phyloP scores from a whole-genome alignment of 2,329 filamentous ascomycete genomes.

The Clarireedia homoeocarpa region DNA sequence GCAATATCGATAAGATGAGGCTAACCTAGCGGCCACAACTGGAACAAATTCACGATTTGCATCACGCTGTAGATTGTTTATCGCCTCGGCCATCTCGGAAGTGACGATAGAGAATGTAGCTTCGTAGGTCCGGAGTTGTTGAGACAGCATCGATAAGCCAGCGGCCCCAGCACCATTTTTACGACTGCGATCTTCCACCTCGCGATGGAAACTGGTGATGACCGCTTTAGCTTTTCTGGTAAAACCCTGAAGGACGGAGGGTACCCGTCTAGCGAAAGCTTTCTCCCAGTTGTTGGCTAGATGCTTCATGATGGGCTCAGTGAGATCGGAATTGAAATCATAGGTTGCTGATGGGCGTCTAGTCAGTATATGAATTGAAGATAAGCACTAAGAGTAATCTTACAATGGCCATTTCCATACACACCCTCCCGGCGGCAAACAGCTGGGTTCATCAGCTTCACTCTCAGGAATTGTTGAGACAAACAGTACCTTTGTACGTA shows the following conservation, averaged over 20 bases:
- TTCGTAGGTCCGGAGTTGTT: conserved; percentile 36
- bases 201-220: conserved; percentile 35
- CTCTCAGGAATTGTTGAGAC: too few relatives aligned
- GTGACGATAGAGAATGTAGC: conserved; percentile 34
- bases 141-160: conserved; percentile 33
- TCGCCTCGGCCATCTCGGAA: conserved; percentile 26
- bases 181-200: conserved; percentile 33
- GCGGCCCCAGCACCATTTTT: conserved; percentile 34
- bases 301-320: conserved; percentile 19
- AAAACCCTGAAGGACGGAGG: conserved; percentile 33
- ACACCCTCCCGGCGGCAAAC: conserved; percentile 43
- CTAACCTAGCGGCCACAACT: conserved; percentile 38
- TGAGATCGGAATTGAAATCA: conserved; percentile 3
- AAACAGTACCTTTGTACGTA: conserved; percentile 40
- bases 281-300: conserved; percentile 21
- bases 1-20: conserved; percentile 38
- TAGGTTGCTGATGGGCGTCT: not conserved
- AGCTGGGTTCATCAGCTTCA: conserved; percentile 28
- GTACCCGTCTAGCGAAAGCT: conserved; percentile 35
- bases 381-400: not conserved
- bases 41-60: conserved; percentile 47
- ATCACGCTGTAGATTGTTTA: conserved; percentile 41
- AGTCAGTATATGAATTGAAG: not conserved
- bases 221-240: conserved; percentile 27
- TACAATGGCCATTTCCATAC: conserved; percentile 34